phyloP scores from a whole-genome alignment of 176 grass and related monocot genomes.

The Eleusine indica region DNA sequence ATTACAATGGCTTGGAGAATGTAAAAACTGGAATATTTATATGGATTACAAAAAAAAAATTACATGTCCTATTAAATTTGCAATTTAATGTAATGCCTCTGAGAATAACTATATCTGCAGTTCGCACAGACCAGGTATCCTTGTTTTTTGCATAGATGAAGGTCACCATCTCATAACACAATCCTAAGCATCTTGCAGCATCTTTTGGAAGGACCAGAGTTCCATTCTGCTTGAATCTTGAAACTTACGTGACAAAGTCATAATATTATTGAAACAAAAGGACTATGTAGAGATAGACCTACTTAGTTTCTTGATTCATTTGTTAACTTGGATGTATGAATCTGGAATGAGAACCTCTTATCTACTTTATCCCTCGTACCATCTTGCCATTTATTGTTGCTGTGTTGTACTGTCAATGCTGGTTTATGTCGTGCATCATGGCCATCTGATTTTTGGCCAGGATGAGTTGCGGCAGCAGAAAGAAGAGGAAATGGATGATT shows the following conservation, averaged over 20 bases:
- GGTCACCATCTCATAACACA: too few species aligned
- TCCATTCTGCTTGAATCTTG: not conserved
- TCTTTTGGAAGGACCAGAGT: not conserved
- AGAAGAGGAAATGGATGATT: conserved; percentile 99
- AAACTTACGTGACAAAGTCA: not conserved
- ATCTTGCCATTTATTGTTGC: not conserved
- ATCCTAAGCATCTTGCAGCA: not conserved
- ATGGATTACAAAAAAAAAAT: not conserved
- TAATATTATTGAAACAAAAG: not conserved
- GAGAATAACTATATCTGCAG: conserved; percentile 14
- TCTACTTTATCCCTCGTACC: conserved; percentile 15
- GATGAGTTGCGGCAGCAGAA: conserved; percentile 96
- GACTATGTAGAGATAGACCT: not conserved
- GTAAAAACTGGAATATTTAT: not conserved
- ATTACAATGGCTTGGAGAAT: not conserved
- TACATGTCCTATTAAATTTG: conserved; percentile 4
- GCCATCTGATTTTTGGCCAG: conserved; percentile 51
- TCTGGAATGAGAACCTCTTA: conserved; percentile 28
- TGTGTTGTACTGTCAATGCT: not conserved
- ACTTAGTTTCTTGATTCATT: conserved; percentile 17
- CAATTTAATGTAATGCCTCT: not conserved
- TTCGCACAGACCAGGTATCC: not conserved
- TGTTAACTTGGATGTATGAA: conserved; percentile 17
- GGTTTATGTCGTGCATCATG: conserved; percentile 20
- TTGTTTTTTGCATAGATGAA: too few species aligned